These are phyloP conservation scores for Peronosclerospora sorghi DNA, from an alignment of 352 stramenopile genomes.

Conservation along the genomic window DNA sequence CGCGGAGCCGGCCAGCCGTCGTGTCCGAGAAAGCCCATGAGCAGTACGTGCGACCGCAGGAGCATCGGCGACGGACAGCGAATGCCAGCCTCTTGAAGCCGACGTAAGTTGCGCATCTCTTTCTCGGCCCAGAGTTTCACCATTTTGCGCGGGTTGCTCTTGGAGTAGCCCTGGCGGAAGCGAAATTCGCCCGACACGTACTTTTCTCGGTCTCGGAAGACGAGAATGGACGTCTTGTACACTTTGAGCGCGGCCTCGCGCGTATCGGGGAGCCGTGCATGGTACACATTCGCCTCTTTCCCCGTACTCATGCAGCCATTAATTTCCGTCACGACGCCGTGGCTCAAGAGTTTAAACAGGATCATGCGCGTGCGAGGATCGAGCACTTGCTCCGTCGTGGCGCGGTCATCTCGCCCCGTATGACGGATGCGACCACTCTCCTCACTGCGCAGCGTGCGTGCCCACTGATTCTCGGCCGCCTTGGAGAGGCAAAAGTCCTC, in stretches of 20 bases:
- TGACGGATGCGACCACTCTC: constrained; percentile 78
- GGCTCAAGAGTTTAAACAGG: constrained; percentile 97
- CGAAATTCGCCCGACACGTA: constrained; percentile 98
- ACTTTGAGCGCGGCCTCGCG: constrained; percentile 79
- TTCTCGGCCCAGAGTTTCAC: constrained; percentile 99
- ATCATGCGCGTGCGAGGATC: constrained; percentile 98
- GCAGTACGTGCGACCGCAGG: constrained; percentile 94
- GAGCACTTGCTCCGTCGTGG: constrained; percentile 96
- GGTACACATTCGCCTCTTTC: constrained; percentile 99
- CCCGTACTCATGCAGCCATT: constrained; percentile 98
- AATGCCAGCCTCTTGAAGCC: constrained; percentile 87
- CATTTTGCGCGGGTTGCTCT: constrained; percentile 98
- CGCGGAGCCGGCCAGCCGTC: constrained; percentile 91
- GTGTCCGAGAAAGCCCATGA: constrained; percentile 98
- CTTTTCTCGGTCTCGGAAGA: constrained; percentile 99
- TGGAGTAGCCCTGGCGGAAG: constrained; percentile 95
- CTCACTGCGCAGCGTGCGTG: constrained; percentile 59
- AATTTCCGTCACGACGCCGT: constrained; percentile 92
- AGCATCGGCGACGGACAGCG: constrained; percentile 87
- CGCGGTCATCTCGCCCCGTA: constrained; percentile 94
- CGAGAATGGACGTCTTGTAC: constrained; percentile 89
- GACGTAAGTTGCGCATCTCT: constrained; percentile 96
- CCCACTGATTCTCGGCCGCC: constrained; percentile 64
- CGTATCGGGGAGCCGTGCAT: constrained; percentile 74
- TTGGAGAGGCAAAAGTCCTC: constrained; percentile 72